A percentile compares a stretch with the other conserved stretches of the same genome.
phyloP scores from a whole-genome alignment of 495 filamentous ascomycete species.

The Penicillium canescens region DNA sequence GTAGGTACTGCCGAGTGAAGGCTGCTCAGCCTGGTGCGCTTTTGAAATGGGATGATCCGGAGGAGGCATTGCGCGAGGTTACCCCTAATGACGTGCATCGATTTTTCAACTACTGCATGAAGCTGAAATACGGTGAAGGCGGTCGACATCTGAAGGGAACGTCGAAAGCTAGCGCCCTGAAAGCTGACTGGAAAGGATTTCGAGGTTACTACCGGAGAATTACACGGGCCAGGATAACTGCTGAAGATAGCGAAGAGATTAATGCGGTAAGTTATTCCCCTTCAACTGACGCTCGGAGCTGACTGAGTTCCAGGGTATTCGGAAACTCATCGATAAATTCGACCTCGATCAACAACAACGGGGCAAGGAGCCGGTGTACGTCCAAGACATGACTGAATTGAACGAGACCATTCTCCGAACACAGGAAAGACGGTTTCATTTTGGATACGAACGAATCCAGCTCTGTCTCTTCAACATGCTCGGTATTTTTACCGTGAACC shows the following conservation, averaged over 20 bases:
- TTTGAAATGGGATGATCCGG: conserved; percentile 11
- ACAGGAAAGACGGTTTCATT: conserved; percentile 23
- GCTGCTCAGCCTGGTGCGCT: conserved; percentile 9
- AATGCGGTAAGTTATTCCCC: conserved; percentile 16
- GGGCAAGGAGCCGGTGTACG: conserved; percentile 22
- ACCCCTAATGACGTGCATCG: conserved; percentile 14
- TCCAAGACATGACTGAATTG: conserved; percentile 25
- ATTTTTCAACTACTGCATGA: conserved; percentile 22
- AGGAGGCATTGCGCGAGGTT: conserved; percentile 9
- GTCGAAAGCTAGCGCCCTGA: conserved; percentile 17
- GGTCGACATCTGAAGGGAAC: conserved; percentile 15
- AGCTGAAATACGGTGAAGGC: conserved; percentile 11
- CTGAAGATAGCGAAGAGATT: conserved; percentile 25
- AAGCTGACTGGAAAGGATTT: conserved; percentile 24
- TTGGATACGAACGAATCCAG: conserved; percentile 23
- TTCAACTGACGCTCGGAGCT: conserved; percentile 2
- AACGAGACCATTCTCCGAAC: conserved; percentile 23
- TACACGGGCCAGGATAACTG: conserved; percentile 14
- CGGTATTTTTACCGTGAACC: conserved; percentile 21
- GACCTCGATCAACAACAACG: conserved; percentile 15
- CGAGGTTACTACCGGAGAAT: conserved; percentile 23
- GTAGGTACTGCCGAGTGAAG: conserved; percentile 13
- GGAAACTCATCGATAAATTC: conserved; percentile 20
- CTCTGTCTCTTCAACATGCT: conserved; percentile 22
- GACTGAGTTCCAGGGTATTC: conserved; percentile 5